phyloP scores from a whole-genome alignment of 345 rosid species.

The Alliaria petiolata region DNA sequence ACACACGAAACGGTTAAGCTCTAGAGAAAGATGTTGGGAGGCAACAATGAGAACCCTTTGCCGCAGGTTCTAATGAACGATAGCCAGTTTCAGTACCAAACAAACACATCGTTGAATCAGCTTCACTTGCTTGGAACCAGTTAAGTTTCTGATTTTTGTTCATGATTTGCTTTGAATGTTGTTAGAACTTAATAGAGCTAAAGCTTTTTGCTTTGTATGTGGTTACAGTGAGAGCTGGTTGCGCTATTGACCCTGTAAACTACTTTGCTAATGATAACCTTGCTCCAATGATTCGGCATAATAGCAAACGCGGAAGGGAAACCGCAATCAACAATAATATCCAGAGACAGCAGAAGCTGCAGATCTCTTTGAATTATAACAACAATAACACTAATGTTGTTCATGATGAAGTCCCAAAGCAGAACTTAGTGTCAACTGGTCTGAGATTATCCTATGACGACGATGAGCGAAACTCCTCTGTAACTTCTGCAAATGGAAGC shows the following conservation, averaged over 20 bases:
- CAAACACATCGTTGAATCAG: slow-evolving; percentile 53
- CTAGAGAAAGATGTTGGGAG: slow-evolving; percentile 62
- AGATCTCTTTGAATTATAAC: slow-evolving; percentile 57
- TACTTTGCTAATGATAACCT: slow-evolving; percentile 57
- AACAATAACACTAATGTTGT: slow-evolving; percentile 29
- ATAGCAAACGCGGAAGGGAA: slow-evolving; percentile 49
- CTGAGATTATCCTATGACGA: slow-evolving; percentile 74
- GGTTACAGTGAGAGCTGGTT: slow-evolving; percentile 56
- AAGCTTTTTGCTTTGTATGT: slow-evolving; percentile 1
- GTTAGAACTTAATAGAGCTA: neutral
- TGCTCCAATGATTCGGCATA: slow-evolving; percentile 45
- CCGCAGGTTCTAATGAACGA: slow-evolving; percentile 52
- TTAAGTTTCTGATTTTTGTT: slow-evolving; percentile 29
- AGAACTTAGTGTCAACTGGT: slow-evolving; percentile 75
- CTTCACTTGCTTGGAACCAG: slow-evolving; percentile 67
- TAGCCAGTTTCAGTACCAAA: slow-evolving; percentile 55
- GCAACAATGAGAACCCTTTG: slow-evolving; percentile 51
- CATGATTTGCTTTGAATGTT: neutral
- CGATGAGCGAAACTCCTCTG: slow-evolving; percentile 76
- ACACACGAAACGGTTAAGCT: neutral
- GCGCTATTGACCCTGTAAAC: slow-evolving; percentile 58
- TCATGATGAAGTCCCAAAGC: slow-evolving; percentile 58
- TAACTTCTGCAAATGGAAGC: slow-evolving; percentile 71
- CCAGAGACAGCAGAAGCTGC: slow-evolving; percentile 60
- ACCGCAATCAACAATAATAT: slow-evolving; percentile 38